A percentile compares a stretch with the other conserved stretches of the same genome.
Evolutionary conservation across 768 basidiomycete genomes (phyloP).

Genomic region (Fomitopsis pulvina): DNA sequence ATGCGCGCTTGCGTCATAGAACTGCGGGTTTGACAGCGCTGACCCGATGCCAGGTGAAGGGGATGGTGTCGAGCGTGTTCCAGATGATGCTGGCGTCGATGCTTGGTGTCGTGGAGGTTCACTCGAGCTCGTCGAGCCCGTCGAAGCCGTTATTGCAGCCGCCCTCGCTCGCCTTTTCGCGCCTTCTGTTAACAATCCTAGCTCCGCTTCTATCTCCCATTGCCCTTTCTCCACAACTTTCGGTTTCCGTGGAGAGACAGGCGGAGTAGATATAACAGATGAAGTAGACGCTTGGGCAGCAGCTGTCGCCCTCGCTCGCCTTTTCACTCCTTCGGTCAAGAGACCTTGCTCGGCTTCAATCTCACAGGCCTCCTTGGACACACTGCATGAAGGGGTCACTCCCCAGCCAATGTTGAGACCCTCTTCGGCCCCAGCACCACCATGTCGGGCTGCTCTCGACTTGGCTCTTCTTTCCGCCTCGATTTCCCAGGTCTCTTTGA

Average conservation of each 20-base stretch:
- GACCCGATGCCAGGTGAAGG: slow-evolving; percentile 22
- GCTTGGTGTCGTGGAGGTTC: background rate
- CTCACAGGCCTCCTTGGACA: slow-evolving; percentile 71
- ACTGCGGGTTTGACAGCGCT: slow-evolving; percentile 48
- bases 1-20: slow-evolving; percentile 47
- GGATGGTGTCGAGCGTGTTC: background rate
- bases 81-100: background rate
- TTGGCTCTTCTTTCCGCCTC: slow-evolving; percentile 56
- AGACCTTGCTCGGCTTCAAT: slow-evolving; percentile 72
- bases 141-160: slow-evolving; percentile 10
- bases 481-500: slow-evolving; percentile 77
- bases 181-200: slow-evolving; percentile 20
- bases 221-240: slow-evolving; percentile 14
- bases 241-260: slow-evolving; percentile 6
- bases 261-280: slow-evolving; percentile 4
- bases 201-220: slow-evolving; percentile 27
- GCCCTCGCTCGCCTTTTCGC: slow-evolving; percentile 19
- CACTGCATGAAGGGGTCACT: background rate
- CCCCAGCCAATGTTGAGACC: background rate
- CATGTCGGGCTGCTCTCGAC: slow-evolving; percentile 30
- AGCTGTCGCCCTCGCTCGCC: slow-evolving; percentile 54
- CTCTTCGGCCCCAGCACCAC: background rate
- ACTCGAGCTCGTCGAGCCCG: background rate
- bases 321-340: slow-evolving; percentile 65
- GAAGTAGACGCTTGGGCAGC: slow-evolving; percentile 14